Conservation (phyloP, 1,284 basidiomycete genomes). For the Ustilago tritici region DNA sequence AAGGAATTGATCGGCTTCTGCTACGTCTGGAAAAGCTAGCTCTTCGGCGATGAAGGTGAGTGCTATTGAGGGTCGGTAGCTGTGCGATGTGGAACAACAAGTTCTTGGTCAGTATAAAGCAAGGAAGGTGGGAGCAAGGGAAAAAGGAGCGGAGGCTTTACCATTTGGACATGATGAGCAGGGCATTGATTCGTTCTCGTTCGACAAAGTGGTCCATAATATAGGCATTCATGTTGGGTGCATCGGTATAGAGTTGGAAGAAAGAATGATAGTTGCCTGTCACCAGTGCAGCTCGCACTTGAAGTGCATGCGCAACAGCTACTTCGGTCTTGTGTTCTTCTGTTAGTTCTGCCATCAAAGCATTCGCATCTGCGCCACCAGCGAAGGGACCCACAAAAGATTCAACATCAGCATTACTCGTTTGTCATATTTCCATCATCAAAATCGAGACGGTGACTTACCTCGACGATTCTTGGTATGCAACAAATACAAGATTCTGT, state of each 20-base stretch:
- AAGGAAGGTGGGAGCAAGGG: background rate
- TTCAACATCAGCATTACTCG: background rate
- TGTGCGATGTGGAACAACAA: background rate
- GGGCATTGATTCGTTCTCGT: constrained; percentile 86
- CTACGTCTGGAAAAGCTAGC: constrained; percentile 82
- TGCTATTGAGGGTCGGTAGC: constrained; percentile 73
- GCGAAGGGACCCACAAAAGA: background rate
- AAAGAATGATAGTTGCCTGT: constrained; percentile 94
- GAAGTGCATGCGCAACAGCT: constrained; percentile 87
- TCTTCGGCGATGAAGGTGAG: constrained; percentile 82
- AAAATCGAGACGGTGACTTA: constrained; percentile 64
- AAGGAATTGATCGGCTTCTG: constrained; percentile 80
- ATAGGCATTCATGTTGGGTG: constrained; percentile 97
- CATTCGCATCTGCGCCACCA: constrained; percentile 80
- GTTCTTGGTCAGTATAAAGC: background rate
- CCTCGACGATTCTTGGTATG: constrained; percentile 89
- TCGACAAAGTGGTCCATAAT: constrained; percentile 99
- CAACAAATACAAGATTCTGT: constrained; percentile 93
- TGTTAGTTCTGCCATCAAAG: constrained; percentile 94
- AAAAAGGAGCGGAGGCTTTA: constrained; percentile 26
- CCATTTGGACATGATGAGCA: constrained; percentile 81
- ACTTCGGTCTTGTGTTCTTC: constrained; percentile 82
- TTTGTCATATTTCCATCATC: background rate
- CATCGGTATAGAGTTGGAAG: constrained; percentile 84
- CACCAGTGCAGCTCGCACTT: constrained; percentile 86